Evolutionary conservation across 495 filamentous ascomycete genomes (phyloP), one percentile per base, ranked within the genome.

Genomic region (Hyphodiscus hymeniophilus): DNA sequence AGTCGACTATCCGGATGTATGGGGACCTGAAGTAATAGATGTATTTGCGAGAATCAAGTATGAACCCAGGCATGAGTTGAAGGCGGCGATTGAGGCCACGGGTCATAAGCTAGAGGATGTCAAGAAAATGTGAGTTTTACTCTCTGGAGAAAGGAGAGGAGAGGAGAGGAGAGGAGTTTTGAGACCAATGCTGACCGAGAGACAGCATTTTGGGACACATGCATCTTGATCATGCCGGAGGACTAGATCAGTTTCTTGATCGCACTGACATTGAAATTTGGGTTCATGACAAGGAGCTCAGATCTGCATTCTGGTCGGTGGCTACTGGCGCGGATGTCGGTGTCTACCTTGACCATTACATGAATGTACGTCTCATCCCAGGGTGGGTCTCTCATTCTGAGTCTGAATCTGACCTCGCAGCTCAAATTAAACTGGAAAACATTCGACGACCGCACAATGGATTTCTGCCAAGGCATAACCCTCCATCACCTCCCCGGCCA

Each of bases 181-280:
- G n/a, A n/a, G n/a, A n/a, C n/a, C n/a, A n/a, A n/a, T 3, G 12
- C 42, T 45, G 26, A 45, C n/a, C 10, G 26, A 33, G 22, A 3
- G 26, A 17, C 26, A 54, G 76, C 1, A 66, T 78, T 13, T 66
- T 78, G 15, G 71, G 75, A 0, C 75, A 78, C 42, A 51, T 78
- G 35, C 75, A 78, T 44, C 51, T 75, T 1, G 73, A 78, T 48
- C 73, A 78, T 55, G 73, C 74, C 0, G 74, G 74, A 0, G 74
- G 74, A 0, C 57, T 78, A 3, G 72, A 76, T 12, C 62, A 69
- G 36, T 78, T 75, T 45, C 21, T 63, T 4, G 60, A 64, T 46
- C 24, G 52, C 22, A 77, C 64, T 12, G 68, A 66, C 38, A 60
- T 79, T 1, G 66, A 69, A 16, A 76, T 77, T 50, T 77, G 67